Base-by-base conservation (phyloP, 2,329 filamentous ascomycete species). In the Phyllosticta citrichinensis region DNA sequence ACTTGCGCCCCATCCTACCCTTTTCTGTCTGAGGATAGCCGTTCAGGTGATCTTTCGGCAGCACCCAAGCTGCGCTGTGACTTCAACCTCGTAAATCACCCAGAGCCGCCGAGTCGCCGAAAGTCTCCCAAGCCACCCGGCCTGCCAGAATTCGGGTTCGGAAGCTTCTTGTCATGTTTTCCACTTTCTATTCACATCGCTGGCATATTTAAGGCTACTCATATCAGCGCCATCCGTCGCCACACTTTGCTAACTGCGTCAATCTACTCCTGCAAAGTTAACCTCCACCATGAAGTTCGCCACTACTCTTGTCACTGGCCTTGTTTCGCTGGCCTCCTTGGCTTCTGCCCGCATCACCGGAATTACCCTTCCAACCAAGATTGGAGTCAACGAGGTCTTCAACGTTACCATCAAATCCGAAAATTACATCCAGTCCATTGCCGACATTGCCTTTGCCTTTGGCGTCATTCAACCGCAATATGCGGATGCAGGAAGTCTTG, bases 371-470 rank as follows among this genome's bases (percentile, higher is more conserved):
- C 79, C 79, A 2, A 63, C 70, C 9, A 76, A 71, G 51, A 71
- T 80, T 63, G 68, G 67, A 50, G 70, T 75, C 12, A 75, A 74
- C 63, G 56, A 62, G 22, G 66, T 69, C 55, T 74, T 78, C 68
- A 66, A 70, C 47, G 69, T 75, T 65, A 69, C 71, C 22, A 71
- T 80, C 64, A 56, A 70, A 50, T 74, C 73, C 52, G 68, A 73
- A 56, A 71, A 73, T 68, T 79, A 78, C 70, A 75, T 77, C 66
- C 77, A 80, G 67, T 62, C 68, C 56, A 74, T 78, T 22, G 67
- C 71, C 64, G 77, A 80, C 63, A 68, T 80, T 4, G 71, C 76
- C 58, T 73, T 79, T 11, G 75, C 73, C 33, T 77, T 78, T 64
- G 78, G 78, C 40, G 75, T 70, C 63, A 56, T 63, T 3, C 55